These are phyloP conservation scores for Heracleum sosnowskyi DNA, from an alignment of 129 eudicot species.

Conservation along the genomic window DNA sequence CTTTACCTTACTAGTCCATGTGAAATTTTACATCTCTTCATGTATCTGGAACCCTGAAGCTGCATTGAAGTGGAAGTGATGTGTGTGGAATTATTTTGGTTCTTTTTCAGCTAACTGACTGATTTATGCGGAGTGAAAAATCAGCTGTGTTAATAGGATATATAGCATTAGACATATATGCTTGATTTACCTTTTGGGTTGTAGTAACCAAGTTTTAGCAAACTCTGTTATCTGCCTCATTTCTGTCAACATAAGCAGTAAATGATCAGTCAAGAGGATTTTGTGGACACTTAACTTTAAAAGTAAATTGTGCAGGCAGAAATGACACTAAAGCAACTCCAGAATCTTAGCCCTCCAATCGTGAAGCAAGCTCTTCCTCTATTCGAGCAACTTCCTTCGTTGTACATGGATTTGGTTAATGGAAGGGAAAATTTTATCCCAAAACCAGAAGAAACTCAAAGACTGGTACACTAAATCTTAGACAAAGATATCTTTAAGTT, in stretches of 20 bases:
- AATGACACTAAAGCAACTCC: conserved; percentile 80
- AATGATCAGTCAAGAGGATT: not conserved
- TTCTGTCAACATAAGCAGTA: not conserved
- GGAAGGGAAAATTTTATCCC: conserved; percentile 91
- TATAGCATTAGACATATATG: not conserved
- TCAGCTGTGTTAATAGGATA: not conserved
- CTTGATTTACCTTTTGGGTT: not conserved
- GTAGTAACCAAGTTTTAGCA: not conserved
- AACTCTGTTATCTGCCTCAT: not conserved
- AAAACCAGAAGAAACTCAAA: conserved; percentile 87
- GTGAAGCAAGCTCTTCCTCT: conserved; percentile 92
- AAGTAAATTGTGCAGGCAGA: conserved; percentile 52
- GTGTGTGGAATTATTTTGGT: not conserved
- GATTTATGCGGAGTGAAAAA: not conserved
- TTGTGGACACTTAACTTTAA: not conserved
- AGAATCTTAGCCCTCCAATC: conserved; percentile 73
- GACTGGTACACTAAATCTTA: conserved; percentile 51
- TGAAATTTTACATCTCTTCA: not conserved
- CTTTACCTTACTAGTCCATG: not conserved
- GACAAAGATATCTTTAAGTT: not conserved
- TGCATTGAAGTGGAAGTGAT: not conserved
- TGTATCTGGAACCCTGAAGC: not conserved
- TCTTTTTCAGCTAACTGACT: not conserved
- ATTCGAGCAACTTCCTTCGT: conserved; percentile 89
- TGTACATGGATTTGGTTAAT: conserved; percentile 83